These are phyloP conservation scores for Pelargonium citronellum DNA, from an alignment of 441 rosid species.

Conservation along the genomic window DNA sequence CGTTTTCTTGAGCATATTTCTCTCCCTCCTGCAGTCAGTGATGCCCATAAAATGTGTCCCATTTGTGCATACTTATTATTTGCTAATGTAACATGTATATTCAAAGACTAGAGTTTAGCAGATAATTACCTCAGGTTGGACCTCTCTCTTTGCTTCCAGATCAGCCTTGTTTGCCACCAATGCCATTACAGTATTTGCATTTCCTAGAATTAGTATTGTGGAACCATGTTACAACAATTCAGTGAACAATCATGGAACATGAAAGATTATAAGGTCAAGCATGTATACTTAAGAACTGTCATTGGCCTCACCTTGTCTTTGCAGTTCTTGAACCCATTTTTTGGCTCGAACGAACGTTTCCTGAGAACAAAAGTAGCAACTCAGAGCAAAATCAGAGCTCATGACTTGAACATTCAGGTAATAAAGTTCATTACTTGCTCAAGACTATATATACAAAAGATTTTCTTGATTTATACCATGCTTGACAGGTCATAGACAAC, in stretches of 20 bases:
- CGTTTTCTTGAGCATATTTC: slow-evolving; percentile 63
- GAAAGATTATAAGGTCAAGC: too few species aligned
- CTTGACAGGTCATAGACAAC: slow-evolving; percentile 68
- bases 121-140: slow-evolving; percentile 42
- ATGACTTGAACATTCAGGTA: too few species aligned
- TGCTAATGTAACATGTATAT: not conserved
- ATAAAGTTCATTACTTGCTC: not conserved
- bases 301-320: slow-evolving; percentile 51
- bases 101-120: too few species aligned
- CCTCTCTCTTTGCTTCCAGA: slow-evolving; percentile 53
- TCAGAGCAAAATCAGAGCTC: not conserved
- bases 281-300: too few species aligned
- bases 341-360: slow-evolving; percentile 62
- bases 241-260: too few species aligned
- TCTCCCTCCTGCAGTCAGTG: slow-evolving; percentile 53
- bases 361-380: slow-evolving; percentile 24
- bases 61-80: not conserved
- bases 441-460: too few species aligned
- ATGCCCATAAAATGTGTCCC: not conserved
- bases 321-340: slow-evolving; percentile 69
- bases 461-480: slow-evolving; percentile 35
- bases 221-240: not conserved
- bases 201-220: slow-evolving; percentile 33
- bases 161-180: slow-evolving; percentile 72
- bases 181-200: slow-evolving; percentile 55